Evolutionary conservation across 495 filamentous ascomycete species (phyloP), one percentile per base, ranked within the genome.

Genomic region (Parachaetomium inaequale): DNA sequence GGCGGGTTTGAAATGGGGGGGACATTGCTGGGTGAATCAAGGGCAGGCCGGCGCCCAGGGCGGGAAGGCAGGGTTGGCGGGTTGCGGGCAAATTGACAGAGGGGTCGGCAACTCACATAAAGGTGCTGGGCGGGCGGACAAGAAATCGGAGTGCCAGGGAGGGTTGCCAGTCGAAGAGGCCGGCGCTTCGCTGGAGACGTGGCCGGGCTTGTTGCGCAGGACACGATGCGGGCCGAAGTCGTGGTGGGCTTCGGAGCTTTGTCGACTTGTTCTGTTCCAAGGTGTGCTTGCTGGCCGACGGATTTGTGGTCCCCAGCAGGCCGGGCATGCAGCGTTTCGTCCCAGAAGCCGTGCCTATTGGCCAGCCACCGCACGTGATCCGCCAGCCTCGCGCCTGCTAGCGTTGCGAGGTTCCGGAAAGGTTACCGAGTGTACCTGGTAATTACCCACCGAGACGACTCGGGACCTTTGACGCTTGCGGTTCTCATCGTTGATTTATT

Each of bases 291-390:
- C n/a, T n/a, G n/a, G n/a, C 52, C 46, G 57, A 36, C 60, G 31
- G 63, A 61, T 61, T 65, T 65, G 63, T 65, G 63, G 63, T 58
- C 58, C 62, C 59, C 12, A n/a, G 32, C 15, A 29, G 26, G 15
- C 12, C 50, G 45, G 19, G 21, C 42, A 7, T 49, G 45, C 45
- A 49, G 19, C 45, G 45, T 49, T 49, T 49, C 45, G 5, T 26
- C 15, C 45, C 45, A 12, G 21, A 26, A 19, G 25, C 12, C 4
- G 49, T 36, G 34, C 52, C 31, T 8, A 65, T 65, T 66, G 64
- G 64, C 43, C 38, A 52, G 59, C 26, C n/a, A 42, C 53, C 21
- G 45, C 64, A 66, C 64, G 64, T 66, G 64, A 66, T 58, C 26
- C 17, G 10, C 6, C 55, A 56, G 59, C 59, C 64, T 66, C 55